These are phyloP conservation scores for Mentha longifolia DNA, from an alignment of 257 asterid species.

Conservation along the genomic window DNA sequence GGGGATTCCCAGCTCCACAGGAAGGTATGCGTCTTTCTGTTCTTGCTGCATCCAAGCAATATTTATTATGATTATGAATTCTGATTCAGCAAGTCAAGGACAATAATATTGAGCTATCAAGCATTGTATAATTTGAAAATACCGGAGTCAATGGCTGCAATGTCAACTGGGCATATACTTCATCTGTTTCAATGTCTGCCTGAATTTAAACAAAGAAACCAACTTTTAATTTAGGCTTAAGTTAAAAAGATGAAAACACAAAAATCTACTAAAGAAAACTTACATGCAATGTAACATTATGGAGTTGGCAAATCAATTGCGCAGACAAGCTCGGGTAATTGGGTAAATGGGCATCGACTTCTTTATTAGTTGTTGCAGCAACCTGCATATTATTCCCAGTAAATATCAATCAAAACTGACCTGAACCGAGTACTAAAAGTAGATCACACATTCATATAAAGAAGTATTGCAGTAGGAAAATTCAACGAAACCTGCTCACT, in stretches of 20 bases:
- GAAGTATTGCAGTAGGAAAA: conserved; percentile 10
- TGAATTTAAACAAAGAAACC: conserved; percentile 42
- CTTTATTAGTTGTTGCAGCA: conserved; percentile 91
- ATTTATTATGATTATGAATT: conserved; percentile 11
- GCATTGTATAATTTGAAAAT: conserved; percentile 29
- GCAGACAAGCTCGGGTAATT: conserved; percentile 87
- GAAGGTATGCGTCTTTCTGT: conserved; percentile 85
- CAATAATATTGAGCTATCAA: conserved; percentile 17
- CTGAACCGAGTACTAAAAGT: neutral
- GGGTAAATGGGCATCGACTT: conserved; percentile 86
- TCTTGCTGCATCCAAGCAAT: conserved; percentile 67
- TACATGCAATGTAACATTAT: conserved; percentile 95
- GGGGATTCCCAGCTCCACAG: conserved; percentile 79
- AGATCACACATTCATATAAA: conserved; percentile 7
- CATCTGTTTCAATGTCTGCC: conserved; percentile 98
- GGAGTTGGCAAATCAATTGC: conserved; percentile 95
- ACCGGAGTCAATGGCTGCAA: conserved; percentile 89
- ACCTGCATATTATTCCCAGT: conserved; percentile 56
- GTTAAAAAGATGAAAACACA: neutral
- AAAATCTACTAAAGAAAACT: conserved; percentile 42
- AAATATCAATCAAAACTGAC: conserved; percentile 31
- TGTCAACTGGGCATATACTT: conserved; percentile 96
- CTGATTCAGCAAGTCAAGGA: conserved; percentile 2
- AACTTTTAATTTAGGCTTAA: neutral
- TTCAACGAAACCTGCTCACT: conserved; percentile 78